These are phyloP conservation scores for Ogataea parapolymorpha DNA, from an alignment of 805 yeast genomes.

Conservation along the genomic window DNA sequence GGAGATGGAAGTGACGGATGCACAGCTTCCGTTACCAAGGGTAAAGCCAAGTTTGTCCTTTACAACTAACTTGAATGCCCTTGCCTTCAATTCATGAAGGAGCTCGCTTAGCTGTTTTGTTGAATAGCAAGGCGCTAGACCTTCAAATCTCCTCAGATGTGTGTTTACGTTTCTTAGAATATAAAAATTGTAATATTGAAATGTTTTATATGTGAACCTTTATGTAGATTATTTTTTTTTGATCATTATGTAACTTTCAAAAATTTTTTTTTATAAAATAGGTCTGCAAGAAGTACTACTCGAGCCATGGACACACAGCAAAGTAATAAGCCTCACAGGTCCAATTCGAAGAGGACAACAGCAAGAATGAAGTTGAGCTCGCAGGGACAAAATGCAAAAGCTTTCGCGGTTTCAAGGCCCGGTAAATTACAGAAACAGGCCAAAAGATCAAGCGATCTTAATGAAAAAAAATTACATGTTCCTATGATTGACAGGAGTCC, in stretches of 20 bases:
- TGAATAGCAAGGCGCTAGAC: too few relatives aligned
- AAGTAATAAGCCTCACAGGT: constrained; percentile 77
- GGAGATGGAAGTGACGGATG: constrained; percentile 81
- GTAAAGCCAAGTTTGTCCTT: constrained; percentile 80
- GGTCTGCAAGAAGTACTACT: not conserved
- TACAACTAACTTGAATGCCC: constrained; percentile 33
- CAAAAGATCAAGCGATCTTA: constrained; percentile 74
- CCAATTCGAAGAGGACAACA: constrained; percentile 46
- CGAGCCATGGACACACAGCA: constrained; percentile 27
- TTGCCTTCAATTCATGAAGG: too few relatives aligned
- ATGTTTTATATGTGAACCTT: too few relatives aligned
- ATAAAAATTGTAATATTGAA: too few relatives aligned
- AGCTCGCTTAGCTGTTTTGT: too few relatives aligned
- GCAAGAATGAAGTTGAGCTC: constrained; percentile 86
- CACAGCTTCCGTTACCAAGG: constrained; percentile 84
- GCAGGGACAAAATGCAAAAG: constrained; percentile 82
- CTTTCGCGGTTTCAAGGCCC: constrained; percentile 81
- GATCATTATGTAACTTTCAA: too few relatives aligned
- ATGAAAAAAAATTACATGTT: constrained; percentile 85
- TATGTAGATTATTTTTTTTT: not conserved
- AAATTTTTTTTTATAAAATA: not conserved
- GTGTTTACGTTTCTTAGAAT: too few relatives aligned
- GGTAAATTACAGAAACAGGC: constrained; percentile 83
- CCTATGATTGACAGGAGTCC: constrained; percentile 98
- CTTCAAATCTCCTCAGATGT: too few relatives aligned